These are phyloP conservation scores for Chalciporus pseudorubinellus DNA, from an alignment of 768 basidiomycete species.

Conservation along the genomic window DNA sequence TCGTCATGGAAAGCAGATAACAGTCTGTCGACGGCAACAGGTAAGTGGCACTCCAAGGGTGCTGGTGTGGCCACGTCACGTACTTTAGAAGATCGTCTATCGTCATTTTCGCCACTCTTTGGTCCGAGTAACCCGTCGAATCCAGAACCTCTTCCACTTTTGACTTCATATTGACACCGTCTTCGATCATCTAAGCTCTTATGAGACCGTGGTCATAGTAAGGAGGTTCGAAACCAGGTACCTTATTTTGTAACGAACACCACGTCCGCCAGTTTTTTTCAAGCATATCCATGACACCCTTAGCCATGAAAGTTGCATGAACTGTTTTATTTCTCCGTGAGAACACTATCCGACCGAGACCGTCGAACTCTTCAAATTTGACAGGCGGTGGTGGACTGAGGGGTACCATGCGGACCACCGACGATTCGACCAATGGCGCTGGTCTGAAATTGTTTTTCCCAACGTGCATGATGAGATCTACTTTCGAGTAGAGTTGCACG, in stretches of 20 bases:
- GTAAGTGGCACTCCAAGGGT: background rate
- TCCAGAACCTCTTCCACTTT: constrained; percentile 71
- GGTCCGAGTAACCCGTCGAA: constrained; percentile 70
- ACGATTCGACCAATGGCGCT: constrained; percentile 90
- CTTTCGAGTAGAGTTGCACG: constrained; percentile 95
- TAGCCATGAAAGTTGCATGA: constrained; percentile 88
- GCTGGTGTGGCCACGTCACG: constrained; percentile 26
- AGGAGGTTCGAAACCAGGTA: constrained; percentile 18
- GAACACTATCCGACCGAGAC: constrained; percentile 88
- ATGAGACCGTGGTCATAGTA: background rate
- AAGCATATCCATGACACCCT: constrained; percentile 92
- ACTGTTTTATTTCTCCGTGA: constrained; percentile 87
- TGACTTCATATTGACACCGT: constrained; percentile 64
- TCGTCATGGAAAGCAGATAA: constrained; percentile 72
- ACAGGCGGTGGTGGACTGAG: constrained; percentile 94
- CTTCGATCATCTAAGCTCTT: constrained; percentile 57
- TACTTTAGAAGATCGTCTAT: constrained; percentile 89
- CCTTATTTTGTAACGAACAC: constrained; percentile 77
- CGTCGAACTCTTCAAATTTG: constrained; percentile 97
- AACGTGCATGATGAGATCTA: constrained; percentile 95
- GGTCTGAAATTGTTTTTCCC: constrained; percentile 97
- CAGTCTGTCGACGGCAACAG: constrained; percentile 40
- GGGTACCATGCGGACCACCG: constrained; percentile 88
- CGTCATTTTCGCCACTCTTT: constrained; percentile 89
- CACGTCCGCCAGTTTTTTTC: constrained; percentile 93